phyloP scores from a whole-genome alignment of 495 filamentous ascomycete genomes.

The Penicillium crystallinum region DNA sequence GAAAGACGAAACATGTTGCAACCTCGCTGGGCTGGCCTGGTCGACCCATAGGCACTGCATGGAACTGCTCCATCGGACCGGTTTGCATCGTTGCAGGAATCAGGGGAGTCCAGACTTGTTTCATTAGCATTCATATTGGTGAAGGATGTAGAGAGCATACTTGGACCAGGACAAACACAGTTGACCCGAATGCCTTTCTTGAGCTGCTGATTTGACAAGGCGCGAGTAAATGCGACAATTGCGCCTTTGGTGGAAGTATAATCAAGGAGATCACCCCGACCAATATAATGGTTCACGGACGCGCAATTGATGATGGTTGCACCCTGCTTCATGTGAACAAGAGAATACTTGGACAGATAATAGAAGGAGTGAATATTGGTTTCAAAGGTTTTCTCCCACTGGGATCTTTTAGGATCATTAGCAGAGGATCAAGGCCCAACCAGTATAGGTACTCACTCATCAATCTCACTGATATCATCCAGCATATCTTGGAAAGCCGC shows the following conservation, averaged over 20 bases:
- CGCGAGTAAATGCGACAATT: slow-evolving; percentile 76
- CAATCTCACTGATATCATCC: slow-evolving; percentile 62
- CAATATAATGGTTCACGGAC: slow-evolving; percentile 76
- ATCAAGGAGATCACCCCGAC: slow-evolving; percentile 76
- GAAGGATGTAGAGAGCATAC: slow-evolving; percentile 21
- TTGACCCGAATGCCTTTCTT: slow-evolving; percentile 75
- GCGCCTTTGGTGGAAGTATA: slow-evolving; percentile 83
- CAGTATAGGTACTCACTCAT: slow-evolving; percentile 50
- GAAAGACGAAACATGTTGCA: slow-evolving; percentile 79
- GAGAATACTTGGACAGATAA: slow-evolving; percentile 70
- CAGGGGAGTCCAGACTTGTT: slow-evolving; percentile 71
- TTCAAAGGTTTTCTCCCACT: slow-evolving; percentile 73
- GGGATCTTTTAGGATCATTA: slow-evolving; percentile 16
- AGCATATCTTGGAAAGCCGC: slow-evolving; percentile 72
- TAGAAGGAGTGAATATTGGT: slow-evolving; percentile 73
- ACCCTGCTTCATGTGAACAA: slow-evolving; percentile 72
- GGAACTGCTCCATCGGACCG: slow-evolving; percentile 66
- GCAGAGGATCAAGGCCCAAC: not conserved
- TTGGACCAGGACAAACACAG: slow-evolving; percentile 70
- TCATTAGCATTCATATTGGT: not conserved
- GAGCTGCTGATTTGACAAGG: slow-evolving; percentile 69
- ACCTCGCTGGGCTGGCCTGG: slow-evolving; percentile 76
- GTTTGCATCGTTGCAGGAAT: slow-evolving; percentile 75
- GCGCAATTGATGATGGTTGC: slow-evolving; percentile 81
- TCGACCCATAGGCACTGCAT: slow-evolving; percentile 66